phyloP scores from a whole-genome alignment of 169 alveolate genomes.

The Plasmodium malariae region DNA sequence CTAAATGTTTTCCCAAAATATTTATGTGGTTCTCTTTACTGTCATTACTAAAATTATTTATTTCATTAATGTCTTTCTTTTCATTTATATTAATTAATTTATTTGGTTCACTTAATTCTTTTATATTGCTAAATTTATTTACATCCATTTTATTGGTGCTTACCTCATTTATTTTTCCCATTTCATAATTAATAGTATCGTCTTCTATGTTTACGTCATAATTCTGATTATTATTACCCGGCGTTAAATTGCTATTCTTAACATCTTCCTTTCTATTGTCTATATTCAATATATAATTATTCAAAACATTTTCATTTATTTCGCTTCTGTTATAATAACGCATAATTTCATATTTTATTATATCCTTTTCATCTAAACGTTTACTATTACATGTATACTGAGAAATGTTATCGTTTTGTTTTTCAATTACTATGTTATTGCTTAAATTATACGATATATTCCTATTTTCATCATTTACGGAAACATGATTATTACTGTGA shows the following conservation, averaged over 20 bases:
- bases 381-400: background rate
- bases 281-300: background rate
- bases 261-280: background rate
- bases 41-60: constrained; percentile 6
- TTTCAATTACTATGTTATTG: background rate
- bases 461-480: background rate
- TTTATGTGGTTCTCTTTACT: background rate
- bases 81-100: background rate
- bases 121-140: constrained; percentile 3
- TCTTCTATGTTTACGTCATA: constrained; percentile 10
- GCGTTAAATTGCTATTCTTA: background rate
- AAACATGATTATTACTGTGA: no score
- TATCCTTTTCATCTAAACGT: background rate
- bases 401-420: background rate
- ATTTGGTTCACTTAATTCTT: background rate
- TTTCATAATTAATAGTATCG: background rate
- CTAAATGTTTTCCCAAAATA: background rate
- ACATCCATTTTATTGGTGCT: background rate
- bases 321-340: constrained; percentile 4
- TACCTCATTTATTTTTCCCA: background rate
- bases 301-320: constrained; percentile 7
- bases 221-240: background rate
- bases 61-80: constrained; percentile 11
- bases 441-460: background rate
- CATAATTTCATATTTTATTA: background rate